Conservation (phyloP, 2,329 filamentous ascomycete species). For the Sporothrix luriei region DNA sequence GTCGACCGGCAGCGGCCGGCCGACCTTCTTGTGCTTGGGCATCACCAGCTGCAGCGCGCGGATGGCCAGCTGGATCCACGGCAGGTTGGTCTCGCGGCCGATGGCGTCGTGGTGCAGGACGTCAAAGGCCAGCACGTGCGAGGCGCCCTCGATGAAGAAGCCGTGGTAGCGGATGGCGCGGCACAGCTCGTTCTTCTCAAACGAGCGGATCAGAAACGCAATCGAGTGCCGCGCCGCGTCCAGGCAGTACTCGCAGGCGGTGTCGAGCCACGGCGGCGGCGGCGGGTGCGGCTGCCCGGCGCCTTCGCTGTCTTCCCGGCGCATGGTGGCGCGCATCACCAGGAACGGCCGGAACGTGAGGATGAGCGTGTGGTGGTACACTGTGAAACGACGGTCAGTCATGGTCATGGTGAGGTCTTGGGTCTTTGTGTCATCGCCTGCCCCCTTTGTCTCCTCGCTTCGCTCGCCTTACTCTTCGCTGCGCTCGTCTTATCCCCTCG, state of each 20-base stretch:
- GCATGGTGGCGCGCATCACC: slow-evolving; percentile 35
- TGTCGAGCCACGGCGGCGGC: slow-evolving; percentile 34
- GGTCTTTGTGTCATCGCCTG: too few relatives aligned
- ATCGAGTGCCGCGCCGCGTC: slow-evolving; percentile 34
- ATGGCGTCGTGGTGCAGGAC: slow-evolving; percentile 27
- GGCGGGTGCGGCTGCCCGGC: slow-evolving; percentile 26
- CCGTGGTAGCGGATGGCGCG: slow-evolving; percentile 32
- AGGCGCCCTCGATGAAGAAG: slow-evolving; percentile 36
- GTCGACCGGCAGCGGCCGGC: slow-evolving; percentile 23
- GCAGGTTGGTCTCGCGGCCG: slow-evolving; percentile 29
- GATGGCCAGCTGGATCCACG: slow-evolving; percentile 33
- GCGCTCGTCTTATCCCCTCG: not conserved
- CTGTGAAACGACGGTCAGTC: slow-evolving; percentile 5
- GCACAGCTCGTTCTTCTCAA: slow-evolving; percentile 33
- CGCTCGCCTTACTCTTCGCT: not conserved
- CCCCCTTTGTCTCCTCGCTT: not conserved
- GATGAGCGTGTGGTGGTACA: slow-evolving; percentile 36
- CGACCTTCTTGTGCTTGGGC: not conserved
- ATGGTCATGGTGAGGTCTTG: too few relatives aligned
- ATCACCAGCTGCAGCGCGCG: slow-evolving; percentile 31
- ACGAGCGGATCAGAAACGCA: slow-evolving; percentile 30
- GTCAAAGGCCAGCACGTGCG: slow-evolving; percentile 32
- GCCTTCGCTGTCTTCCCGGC: slow-evolving; percentile 28
- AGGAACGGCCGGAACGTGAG: slow-evolving; percentile 35
- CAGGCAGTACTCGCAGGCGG: slow-evolving; percentile 34